These are phyloP conservation scores for Macrophomina phaseolina DNA, from an alignment of 2,329 filamentous ascomycete species.

Conservation along the genomic window DNA sequence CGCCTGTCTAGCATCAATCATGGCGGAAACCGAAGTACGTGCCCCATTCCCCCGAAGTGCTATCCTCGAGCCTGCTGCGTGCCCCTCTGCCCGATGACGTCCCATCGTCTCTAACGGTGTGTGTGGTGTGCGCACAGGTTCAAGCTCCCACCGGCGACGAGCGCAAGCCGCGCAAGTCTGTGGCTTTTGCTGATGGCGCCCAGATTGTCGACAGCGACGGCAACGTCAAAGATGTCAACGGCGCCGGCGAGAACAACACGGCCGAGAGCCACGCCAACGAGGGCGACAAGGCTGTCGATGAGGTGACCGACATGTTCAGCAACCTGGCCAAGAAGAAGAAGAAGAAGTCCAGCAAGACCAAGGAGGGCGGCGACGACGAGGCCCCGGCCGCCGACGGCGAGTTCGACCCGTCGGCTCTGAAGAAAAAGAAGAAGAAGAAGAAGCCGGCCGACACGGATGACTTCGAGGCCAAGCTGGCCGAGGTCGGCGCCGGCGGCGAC, in stretches of 20 bases:
- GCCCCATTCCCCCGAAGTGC: conserved; percentile 13
- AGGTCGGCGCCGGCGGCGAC: conserved; percentile 63
- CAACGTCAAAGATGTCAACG: conserved; percentile 76
- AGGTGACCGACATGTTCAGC: conserved; percentile 68
- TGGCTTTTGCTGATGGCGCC: conserved; percentile 88
- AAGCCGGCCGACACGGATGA: conserved; percentile 66
- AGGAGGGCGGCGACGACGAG: conserved; percentile 61
- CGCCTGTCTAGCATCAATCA: conserved; percentile 50
- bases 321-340: conserved; percentile 78
- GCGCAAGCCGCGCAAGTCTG: conserved; percentile 85
- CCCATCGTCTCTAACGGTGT: conserved; percentile 10
- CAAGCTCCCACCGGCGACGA: conserved; percentile 50
- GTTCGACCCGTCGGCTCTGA: conserved; percentile 70
- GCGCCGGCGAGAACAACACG: conserved; percentile 77
- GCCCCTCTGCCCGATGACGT: conserved; percentile 26
- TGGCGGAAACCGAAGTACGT: conserved; percentile 51
- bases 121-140: conserved; percentile 18
- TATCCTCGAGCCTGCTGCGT: conserved; percentile 5
- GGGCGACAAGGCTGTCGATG: conserved; percentile 64
- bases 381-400: conserved; percentile 61
- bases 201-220: conserved; percentile 90
- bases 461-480: conserved; percentile 70
- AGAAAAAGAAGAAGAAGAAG: conserved; percentile 91
- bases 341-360: conserved; percentile 64
- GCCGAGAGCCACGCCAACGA: conserved; percentile 72